Evolutionary conservation across 805 yeast species (phyloP), one percentile per base, ranked within the genome.

Genomic region (Candida pini): DNA sequence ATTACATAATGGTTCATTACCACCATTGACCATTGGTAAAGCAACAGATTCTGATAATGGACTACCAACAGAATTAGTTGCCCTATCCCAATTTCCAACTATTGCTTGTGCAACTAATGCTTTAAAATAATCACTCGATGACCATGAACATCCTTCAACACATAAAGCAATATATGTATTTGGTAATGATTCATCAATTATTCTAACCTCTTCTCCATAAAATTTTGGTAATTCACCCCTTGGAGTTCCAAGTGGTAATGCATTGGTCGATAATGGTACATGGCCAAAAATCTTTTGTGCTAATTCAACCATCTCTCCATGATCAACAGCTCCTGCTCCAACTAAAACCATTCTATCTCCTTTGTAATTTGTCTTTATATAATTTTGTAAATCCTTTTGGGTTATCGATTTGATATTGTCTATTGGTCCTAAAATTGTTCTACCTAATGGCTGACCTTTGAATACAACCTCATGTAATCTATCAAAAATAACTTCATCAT

Each of bases 291-390:
- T 73, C 56, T 76, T 67, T 45, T 79, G 71, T 3, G 97, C 97
- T 40, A 78, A 69, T 44, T 68, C 54, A 18, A 88, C 95, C 36
- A 92, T 73, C 44, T 81, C 78, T 6, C 80, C 83, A 63, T 92
- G 99, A 50, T 86, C 76, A 17, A 92, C 94, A 29, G 89, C 81
- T 16, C 99, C 99, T 2, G 94, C 88, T 27, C 96, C 97, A 26
- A 89, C 95, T n/a, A 92, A 69, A 2, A 92, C 97, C 97, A 92
- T 92, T 53, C 97, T 71, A 63, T 92, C 97, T 27, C 97, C 95
- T 53, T 83, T 84, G 64, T 92, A 92, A 66, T 92, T 92, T 27
- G 81, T 77, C 22, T 71, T 64, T 52, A 92, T 92, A 62, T 89
- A 92, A 47, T 76, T 70, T 37, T 74, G 77, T 54, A 92, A 69